Evolutionary conservation across 192 early-diverging fungal species (phyloP).

Genomic region (Diversispora epigaea): DNA sequence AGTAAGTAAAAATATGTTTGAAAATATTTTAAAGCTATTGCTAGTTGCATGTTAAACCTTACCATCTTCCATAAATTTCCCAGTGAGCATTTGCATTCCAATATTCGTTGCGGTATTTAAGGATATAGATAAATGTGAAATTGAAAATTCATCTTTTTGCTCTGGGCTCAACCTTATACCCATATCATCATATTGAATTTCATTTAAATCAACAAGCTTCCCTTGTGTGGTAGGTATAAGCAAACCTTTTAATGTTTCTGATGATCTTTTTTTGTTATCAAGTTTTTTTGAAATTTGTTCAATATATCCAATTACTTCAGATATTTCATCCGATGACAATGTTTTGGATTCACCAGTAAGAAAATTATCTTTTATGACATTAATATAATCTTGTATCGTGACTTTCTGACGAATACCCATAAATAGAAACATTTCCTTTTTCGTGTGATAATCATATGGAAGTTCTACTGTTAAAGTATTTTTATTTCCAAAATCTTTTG

Average conservation of each 20-base stretch:
- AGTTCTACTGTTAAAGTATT: not conserved
- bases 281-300: slow-evolving; percentile 9
- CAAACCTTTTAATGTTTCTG: not conserved
- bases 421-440: not conserved
- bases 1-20: not conserved
- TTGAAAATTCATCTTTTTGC: not conserved
- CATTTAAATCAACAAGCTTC: not conserved
- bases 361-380: not conserved
- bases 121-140: not conserved
- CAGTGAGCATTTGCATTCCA: not conserved
- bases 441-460: not conserved
- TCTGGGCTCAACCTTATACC: not conserved
- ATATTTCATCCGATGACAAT: not conserved
- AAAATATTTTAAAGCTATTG: not conserved
- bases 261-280: not conserved
- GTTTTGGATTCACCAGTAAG: not conserved
- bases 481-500: not conserved
- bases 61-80: not conserved
- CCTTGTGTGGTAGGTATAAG: not conserved
- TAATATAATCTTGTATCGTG: not conserved
- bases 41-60: not conserved
- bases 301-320: not conserved
- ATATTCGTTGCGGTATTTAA: not conserved
- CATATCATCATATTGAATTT: slow-evolving; percentile 19
- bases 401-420: slow-evolving; percentile 8